Evolutionary conservation across 306 rosid species (phyloP), one percentile per base, ranked within the genome.

Genomic region (Urtica urens): DNA sequence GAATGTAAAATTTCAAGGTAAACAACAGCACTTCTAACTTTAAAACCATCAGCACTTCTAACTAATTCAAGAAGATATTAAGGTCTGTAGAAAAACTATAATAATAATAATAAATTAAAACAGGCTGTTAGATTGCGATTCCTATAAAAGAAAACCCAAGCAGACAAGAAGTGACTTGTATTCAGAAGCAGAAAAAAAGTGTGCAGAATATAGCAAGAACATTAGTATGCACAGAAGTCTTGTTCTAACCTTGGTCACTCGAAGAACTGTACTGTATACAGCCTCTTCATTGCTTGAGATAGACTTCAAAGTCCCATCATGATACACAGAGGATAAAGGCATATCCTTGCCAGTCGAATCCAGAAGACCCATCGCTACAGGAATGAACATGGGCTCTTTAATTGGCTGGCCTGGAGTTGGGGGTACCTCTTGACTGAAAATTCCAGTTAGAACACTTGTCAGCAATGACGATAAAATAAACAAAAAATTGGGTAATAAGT

Each of bases 311-410:
- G 55, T 51, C 48, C 94, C 93, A 49, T 78, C 82, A 51, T 85
- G 86, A 75, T 71, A 75, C 42, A 92, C 27, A 22, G 73, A 60
- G 34, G 87, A 66, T 24, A 92, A 79, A 64, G 83, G 64, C 55
- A 92, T 59, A 64, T 82, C 87, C 66, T 77, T 73, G 60, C 99
- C 99, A 25, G 70, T 58, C 27, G 87, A 75, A 61, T 65, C 78
- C 24, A 92, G 94, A 56, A 92, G 73, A 67, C 99, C 99, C 7
- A 82, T 58, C 15, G 83, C 77, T 57, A 90, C 67, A 24, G 99
- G 99, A 71, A 90, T 71, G 69, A 92, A 85, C 80, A 65, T 75
- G 56, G 99, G 87, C 71, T 85, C 94, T 76, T 92, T 92, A 50
- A 75, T 75, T 18, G 86, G 53, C 73, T 92, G 99, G 53, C 96